phyloP scores from a whole-genome alignment of 306 rosid genomes.

The peach (Prunus persica) region Prunus_persica_NCBIv2 NC_034009.1:30263001-30263500 shows the following conservation, averaged over 20 bases:
- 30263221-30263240: constrained; percentile 92
- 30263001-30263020: constrained; percentile 17
- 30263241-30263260: constrained; percentile 91
- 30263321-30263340: constrained; percentile 4
- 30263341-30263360: constrained; percentile 1
- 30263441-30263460: not conserved
- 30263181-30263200: constrained; percentile 97
- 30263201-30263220: constrained; percentile 94
- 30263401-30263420: not conserved
- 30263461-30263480: constrained; percentile 4
- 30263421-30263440: not conserved
- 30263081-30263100: constrained; percentile 90
- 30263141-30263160: constrained; percentile 88
- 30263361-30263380: not conserved
- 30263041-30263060: constrained; percentile 7
- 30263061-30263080: constrained; percentile 24
- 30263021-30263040: constrained; percentile 3
- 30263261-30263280: constrained; percentile 24
- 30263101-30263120: constrained; percentile 98
- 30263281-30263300: not conserved
- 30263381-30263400: not conserved
- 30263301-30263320: not conserved
- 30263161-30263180: constrained; percentile 80
- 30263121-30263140: constrained; percentile 62
- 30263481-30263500: constrained; percentile 44